These are phyloP conservation scores for Talaromyces sp. DNA, from an alignment of 2,329 filamentous ascomycete species.

Conservation along the genomic window DNA sequence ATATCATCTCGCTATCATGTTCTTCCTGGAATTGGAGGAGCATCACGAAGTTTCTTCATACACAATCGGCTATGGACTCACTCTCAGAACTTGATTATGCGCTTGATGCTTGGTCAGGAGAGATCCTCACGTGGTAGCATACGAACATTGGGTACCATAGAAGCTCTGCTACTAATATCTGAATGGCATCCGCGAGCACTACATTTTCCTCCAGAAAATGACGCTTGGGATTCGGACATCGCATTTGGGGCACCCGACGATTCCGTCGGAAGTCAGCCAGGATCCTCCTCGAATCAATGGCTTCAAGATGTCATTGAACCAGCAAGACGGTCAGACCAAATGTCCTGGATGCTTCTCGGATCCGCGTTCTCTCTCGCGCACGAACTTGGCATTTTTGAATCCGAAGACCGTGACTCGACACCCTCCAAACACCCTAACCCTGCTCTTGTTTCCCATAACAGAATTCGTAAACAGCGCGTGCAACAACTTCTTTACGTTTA, in stretches of 20 bases:
- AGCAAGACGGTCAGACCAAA: constrained; percentile 51
- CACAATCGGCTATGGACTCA: constrained; percentile 53
- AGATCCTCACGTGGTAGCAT: constrained; percentile 48
- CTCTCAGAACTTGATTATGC: constrained; percentile 49
- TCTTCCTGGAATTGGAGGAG: constrained; percentile 37
- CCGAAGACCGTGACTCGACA: constrained; percentile 27
- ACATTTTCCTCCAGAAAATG: constrained; percentile 50
- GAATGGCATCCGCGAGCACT: constrained; percentile 54
- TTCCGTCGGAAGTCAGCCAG: constrained; percentile 33
- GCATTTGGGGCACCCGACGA: constrained; percentile 30
- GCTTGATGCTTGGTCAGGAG: constrained; percentile 52
- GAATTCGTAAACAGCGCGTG: constrained; percentile 29
- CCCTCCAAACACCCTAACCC: constrained; percentile 17
- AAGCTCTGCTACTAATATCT: constrained; percentile 50
- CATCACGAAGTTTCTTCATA: constrained; percentile 48
- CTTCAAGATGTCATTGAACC: constrained; percentile 52
- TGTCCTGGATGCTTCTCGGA: constrained; percentile 57
- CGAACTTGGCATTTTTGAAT: constrained; percentile 48
- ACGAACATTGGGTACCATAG: constrained; percentile 49
- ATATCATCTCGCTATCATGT: constrained; percentile 50
- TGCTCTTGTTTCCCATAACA: constrained; percentile 20
- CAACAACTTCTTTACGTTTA: constrained; percentile 40
- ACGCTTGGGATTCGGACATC: constrained; percentile 53
- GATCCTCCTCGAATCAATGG: constrained; percentile 42
- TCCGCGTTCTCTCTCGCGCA: constrained; percentile 50